These are phyloP conservation scores for Rhodotorula babjevae DNA, from an alignment of 768 basidiomycete genomes.

Conservation along the genomic window DNA sequence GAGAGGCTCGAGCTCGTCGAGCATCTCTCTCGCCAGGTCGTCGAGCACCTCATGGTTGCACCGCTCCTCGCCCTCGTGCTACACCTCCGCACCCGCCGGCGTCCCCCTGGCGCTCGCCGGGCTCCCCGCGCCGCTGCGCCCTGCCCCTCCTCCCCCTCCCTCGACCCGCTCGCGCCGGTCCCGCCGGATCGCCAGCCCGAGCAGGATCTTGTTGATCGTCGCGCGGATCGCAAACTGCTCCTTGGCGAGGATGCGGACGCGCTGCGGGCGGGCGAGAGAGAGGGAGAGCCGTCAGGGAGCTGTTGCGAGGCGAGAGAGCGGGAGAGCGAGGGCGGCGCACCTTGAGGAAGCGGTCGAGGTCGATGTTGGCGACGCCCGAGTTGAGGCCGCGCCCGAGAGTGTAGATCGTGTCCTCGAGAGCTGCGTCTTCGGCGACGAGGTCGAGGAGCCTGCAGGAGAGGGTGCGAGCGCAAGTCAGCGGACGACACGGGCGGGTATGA, in stretches of 20 bases:
- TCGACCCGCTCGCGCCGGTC: background rate
- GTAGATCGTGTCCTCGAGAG: slow-evolving; percentile 97
- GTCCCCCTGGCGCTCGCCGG: background rate
- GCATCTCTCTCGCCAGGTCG: too few relatives aligned
- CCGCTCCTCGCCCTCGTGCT: background rate
- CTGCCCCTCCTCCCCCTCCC: background rate
- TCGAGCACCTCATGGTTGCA: too few relatives aligned
- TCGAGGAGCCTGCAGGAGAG: slow-evolving; percentile 69
- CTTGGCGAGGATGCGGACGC: slow-evolving; percentile 78
- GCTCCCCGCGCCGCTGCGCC: background rate
- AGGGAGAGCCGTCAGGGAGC: slow-evolving; percentile 17
- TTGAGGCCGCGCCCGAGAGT: slow-evolving; percentile 92
- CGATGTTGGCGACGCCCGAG: slow-evolving; percentile 65
- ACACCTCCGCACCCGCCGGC: background rate
- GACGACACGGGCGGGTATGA: too few relatives aligned
- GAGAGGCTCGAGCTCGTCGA: too few relatives aligned
- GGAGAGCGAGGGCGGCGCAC: slow-evolving; percentile 48
- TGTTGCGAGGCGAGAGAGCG: background rate
- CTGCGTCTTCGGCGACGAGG: slow-evolving; percentile 97
- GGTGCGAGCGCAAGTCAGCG: background rate
- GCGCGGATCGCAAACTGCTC: slow-evolving; percentile 98
- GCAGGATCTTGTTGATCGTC: slow-evolving; percentile 77
- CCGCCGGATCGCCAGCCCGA: slow-evolving; percentile 43
- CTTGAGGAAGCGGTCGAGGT: slow-evolving; percentile 88
- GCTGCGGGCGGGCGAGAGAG: slow-evolving; percentile 50